Base-by-base conservation (phyloP, 306 rosid genomes). In the Quercus mongolica region DNA sequence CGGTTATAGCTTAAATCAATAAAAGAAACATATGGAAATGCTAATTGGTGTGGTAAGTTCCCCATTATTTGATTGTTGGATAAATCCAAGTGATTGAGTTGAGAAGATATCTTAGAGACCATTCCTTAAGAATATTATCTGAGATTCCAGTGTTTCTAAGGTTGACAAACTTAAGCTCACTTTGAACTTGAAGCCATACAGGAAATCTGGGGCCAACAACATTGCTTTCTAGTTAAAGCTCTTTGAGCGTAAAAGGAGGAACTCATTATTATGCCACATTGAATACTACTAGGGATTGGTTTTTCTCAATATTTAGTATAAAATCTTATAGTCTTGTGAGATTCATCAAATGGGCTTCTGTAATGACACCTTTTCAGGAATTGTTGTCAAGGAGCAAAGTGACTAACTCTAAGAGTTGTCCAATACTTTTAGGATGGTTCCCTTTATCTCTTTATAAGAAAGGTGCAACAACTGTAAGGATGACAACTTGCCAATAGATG, bases 181-280 rank as follows among this genome's bases (percentile, higher is more conserved):
- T 76, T 74, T 76, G 78, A 71, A 63, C 71, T 20, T 69, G 64
- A 21, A 81, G 81, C 81, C 78, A 81, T 5, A 49, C 3, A 18
- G 74, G 85, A 71, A 81, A 81, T 10, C 6, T n/a, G 0, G 81
- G 85, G 44, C 81, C 74, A 11, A 71, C 2, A 19, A 21, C 14
- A 79, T 52, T 15, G 61, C 21, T n/a, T 56, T 26, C 61, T 71
- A 8, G 76, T 62, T 4, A 5, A 21, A 81, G 18, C 19, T 25
- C 52, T 35, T 4, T 52, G 69, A 76, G n/a, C 18, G 4, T 64
- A 4, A 71, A 62, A 8, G 81, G 81, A 73, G 82, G 74, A 18
- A 73, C 21, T 75, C 71, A 81, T 1, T 54, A 3, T 13, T 70
- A 56, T 35, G 63, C 44, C 4, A 73, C 30, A 49, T 82, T 12